These are phyloP conservation scores for Salix dunnii DNA, from an alignment of 345 rosid species.

Conservation along the genomic window DNA sequence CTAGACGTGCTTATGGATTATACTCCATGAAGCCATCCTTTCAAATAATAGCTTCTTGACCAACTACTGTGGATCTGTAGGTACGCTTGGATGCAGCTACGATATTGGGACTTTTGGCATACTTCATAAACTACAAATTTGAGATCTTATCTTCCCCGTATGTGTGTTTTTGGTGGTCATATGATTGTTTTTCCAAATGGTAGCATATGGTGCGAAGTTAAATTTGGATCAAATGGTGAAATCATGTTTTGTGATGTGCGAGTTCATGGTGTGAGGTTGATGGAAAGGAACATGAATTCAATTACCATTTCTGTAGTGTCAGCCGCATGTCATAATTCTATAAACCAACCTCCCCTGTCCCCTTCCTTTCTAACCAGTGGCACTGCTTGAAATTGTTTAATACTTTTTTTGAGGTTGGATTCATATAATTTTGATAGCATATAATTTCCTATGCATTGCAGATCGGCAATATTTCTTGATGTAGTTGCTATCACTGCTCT, in stretches of 20 bases:
- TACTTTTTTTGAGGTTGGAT: neutral
- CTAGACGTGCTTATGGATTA: neutral
- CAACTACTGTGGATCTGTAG: constrained; percentile 39
- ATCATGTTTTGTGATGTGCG: neutral
- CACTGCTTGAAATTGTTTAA: neutral
- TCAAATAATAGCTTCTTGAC: constrained; percentile 2
- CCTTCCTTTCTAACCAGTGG: neutral
- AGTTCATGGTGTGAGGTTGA: neutral
- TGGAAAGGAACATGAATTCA: neutral
- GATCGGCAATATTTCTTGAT: constrained; percentile 88
- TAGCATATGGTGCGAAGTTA: neutral
- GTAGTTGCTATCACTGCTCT: constrained; percentile 78
- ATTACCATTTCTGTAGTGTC: neutral
- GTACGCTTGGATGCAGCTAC: constrained; percentile 84
- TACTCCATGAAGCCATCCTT: neutral
- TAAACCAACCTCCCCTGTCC: neutral
- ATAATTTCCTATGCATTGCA: constrained; percentile 18
- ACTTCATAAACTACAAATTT: constrained; percentile 85
- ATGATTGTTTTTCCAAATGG: neutral
- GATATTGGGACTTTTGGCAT: constrained; percentile 85
- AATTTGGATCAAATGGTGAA: neutral
- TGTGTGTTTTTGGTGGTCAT: constrained; percentile 19
- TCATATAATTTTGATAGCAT: neutral
- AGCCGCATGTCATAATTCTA: neutral
- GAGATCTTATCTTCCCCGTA: constrained; percentile 89